Evolutionary conservation across 2,329 filamentous ascomycete genomes (phyloP).

Genomic region (Hymenoscyphus fraxineus): DNA sequence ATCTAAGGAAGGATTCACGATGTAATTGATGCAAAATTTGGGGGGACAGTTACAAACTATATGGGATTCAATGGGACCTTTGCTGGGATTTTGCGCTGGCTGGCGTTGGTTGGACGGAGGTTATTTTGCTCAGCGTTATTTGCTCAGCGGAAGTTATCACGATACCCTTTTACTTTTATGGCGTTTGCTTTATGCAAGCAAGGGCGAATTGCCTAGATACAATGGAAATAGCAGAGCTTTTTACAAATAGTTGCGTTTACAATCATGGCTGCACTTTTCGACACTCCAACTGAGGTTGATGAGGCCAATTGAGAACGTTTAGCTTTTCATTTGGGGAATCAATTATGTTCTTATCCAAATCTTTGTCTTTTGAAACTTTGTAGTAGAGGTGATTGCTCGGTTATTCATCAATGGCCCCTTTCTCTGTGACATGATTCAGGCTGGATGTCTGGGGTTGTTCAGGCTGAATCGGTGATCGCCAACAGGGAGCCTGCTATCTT

Average conservation of each 20-base stretch:
- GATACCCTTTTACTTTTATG: not conserved
- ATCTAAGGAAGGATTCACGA: not conserved
- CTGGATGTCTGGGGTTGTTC: not conserved
- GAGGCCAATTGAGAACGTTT: too few relatives aligned
- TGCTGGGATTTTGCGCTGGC: not conserved
- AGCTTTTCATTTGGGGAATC: too few relatives aligned
- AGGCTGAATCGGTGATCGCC: not conserved
- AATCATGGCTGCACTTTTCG: not conserved
- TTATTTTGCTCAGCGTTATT: too few relatives aligned
- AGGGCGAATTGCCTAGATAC: not conserved
- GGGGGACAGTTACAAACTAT: not conserved
- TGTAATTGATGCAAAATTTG: not conserved
- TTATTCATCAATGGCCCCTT: too few relatives aligned
- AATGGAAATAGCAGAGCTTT: not conserved
- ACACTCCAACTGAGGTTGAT: too few relatives aligned
- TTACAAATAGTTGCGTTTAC: not conserved
- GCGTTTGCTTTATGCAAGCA: not conserved
- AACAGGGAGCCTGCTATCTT: not conserved
- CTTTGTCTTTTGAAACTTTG: too few relatives aligned
- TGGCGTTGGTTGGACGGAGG: too few relatives aligned
- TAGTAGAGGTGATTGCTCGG: too few relatives aligned
- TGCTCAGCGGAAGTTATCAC: not conserved
- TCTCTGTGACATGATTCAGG: too few relatives aligned
- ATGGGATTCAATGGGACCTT: conserved; percentile 11
- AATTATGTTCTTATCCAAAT: too few relatives aligned